Conservation (phyloP, 2,329 filamentous ascomycete species). For the Pseudogymnoascus sp. region DNA sequence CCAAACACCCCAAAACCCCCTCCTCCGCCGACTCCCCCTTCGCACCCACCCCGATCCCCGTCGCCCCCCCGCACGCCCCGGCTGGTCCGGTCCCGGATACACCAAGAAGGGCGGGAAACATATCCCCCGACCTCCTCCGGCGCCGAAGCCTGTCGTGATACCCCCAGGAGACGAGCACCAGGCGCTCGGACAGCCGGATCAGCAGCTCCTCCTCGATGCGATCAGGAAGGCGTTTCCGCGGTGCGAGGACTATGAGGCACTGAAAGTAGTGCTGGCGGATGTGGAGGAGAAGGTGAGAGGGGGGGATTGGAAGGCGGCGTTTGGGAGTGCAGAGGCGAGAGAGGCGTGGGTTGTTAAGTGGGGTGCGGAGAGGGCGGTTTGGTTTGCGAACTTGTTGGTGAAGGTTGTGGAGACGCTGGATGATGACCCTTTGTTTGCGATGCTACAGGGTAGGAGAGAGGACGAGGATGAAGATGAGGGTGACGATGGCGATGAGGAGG, state of each 20-base stretch:
- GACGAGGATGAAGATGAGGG: slow-evolving; percentile 9
- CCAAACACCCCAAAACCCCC: neutral
- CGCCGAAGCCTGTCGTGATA: neutral
- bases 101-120: neutral
- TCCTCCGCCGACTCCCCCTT: slow-evolving; percentile 10
- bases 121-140: neutral
- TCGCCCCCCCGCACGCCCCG: neutral
- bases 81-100: neutral
- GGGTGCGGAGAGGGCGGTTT: slow-evolving; percentile 72
- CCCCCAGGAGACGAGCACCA: neutral
- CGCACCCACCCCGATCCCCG: neutral
- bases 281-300: slow-evolving; percentile 82
- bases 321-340: slow-evolving; percentile 63
- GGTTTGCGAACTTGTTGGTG: slow-evolving; percentile 56
- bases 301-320: slow-evolving; percentile 76
- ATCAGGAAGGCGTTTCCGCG: slow-evolving; percentile 61
- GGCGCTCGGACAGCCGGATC: slow-evolving; percentile 44
- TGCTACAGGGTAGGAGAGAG: neutral
- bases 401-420: slow-evolving; percentile 19
- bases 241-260: slow-evolving; percentile 40
- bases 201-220: slow-evolving; percentile 66
- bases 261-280: slow-evolving; percentile 60
- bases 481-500: neutral
- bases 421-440: neutral
- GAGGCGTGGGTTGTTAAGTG: slow-evolving; percentile 82